Conservation (phyloP, 1,284 basidiomycete species). For the Trichosporon sp. region DNA sequence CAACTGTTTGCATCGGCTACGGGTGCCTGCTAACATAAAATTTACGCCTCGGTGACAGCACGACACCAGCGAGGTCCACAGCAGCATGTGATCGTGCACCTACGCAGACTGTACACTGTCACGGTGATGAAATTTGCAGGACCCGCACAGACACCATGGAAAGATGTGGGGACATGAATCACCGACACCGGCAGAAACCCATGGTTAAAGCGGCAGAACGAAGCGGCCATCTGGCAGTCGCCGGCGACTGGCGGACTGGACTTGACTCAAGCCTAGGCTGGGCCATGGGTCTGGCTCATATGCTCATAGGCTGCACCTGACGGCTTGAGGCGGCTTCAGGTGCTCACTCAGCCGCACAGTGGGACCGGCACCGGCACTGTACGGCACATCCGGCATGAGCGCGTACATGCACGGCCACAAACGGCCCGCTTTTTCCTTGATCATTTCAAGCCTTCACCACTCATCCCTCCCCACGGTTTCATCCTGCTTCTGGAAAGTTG, state of each 20-base stretch:
- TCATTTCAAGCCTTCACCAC: not conserved
- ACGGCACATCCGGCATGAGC: constrained; percentile 5
- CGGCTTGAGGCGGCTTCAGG: not conserved
- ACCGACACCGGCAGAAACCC: not conserved
- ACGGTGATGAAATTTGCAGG: not conserved
- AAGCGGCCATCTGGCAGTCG: not conserved
- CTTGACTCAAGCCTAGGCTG: not conserved
- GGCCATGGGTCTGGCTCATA: not conserved
- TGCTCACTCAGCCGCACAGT: not conserved
- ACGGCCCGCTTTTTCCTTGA: constrained; percentile 1
- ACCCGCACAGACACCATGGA: not conserved
- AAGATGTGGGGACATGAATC: not conserved
- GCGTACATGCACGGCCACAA: not conserved
- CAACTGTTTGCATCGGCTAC: not conserved
- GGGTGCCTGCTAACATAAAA: not conserved
- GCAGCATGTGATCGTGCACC: not conserved
- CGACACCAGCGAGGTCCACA: no score
- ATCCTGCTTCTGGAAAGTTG: not conserved
- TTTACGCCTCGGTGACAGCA: not conserved
- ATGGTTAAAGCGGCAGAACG: constrained; percentile 1
- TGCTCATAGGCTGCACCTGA: not conserved
- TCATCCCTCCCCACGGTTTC: not conserved
- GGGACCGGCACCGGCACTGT: constrained; percentile 7
- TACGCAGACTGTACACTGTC: no score
- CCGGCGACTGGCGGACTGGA: no score